These are phyloP conservation scores for Fusarium nodosum DNA, from an alignment of 2,329 filamentous ascomycete genomes.

Conservation along the genomic window DNA sequence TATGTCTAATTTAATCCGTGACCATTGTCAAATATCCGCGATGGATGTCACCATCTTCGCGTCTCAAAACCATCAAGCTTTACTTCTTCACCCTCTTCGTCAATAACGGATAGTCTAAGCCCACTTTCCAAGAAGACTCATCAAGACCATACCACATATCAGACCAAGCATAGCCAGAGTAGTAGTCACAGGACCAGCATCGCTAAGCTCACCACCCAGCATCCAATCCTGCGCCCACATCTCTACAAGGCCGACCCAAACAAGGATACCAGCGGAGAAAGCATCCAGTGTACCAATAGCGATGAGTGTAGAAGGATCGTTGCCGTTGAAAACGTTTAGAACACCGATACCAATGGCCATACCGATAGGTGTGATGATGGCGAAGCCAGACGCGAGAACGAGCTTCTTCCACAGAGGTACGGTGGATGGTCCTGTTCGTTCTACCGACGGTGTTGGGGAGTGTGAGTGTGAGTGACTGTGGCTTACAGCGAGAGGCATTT, in stretches of 20 bases:
- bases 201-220: slow-evolving; percentile 66
- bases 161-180: slow-evolving; percentile 65
- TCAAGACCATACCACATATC: slow-evolving; percentile 73
- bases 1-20: slow-evolving; percentile 6
- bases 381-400: slow-evolving; percentile 72
- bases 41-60: not conserved
- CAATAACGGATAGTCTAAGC: slow-evolving; percentile 59
- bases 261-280: slow-evolving; percentile 78
- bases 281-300: slow-evolving; percentile 81
- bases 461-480: slow-evolving; percentile 37
- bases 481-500: slow-evolving; percentile 37
- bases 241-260: slow-evolving; percentile 83
- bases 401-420: slow-evolving; percentile 66
- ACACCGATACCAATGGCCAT: slow-evolving; percentile 85
- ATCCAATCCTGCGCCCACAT: slow-evolving; percentile 85
- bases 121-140: slow-evolving; percentile 83
- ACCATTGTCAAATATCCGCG: not conserved
- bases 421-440: slow-evolving; percentile 37
- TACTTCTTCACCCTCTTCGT: not conserved
- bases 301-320: slow-evolving; percentile 75
- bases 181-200: slow-evolving; percentile 64
- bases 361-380: slow-evolving; percentile 79
- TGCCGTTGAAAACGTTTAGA: slow-evolving; percentile 78
- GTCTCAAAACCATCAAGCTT: slow-evolving; percentile 1
- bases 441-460: slow-evolving; percentile 38